These are phyloP conservation scores for Limnomonas spitsbergensis DNA, from an alignment of 139 green algal genomes.

Conservation along the genomic window DNA sequence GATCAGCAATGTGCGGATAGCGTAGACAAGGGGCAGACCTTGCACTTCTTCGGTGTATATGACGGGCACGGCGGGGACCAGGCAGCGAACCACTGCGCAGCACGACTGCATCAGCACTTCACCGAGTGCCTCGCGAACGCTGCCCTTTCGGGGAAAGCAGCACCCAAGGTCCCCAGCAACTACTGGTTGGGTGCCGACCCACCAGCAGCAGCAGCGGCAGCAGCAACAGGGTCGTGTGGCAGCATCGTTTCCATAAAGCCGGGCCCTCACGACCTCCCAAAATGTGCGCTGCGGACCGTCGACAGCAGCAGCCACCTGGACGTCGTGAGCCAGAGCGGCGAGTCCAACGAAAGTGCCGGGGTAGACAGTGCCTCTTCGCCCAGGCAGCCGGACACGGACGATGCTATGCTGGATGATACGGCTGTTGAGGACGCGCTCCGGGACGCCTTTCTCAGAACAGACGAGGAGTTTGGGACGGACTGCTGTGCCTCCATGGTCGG, in stretches of 20 bases:
- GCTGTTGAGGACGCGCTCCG: slow-evolving; percentile 31
- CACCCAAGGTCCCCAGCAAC: not conserved
- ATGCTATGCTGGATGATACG: not conserved
- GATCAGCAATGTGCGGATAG: no score
- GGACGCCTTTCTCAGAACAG: slow-evolving; percentile 52
- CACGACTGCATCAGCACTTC: slow-evolving; percentile 62
- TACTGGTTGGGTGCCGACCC: not conserved
- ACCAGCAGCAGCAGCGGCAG: not conserved
- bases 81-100: slow-evolving; percentile 60
- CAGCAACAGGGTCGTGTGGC: no score
- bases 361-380: not conserved
- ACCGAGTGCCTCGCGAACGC: slow-evolving; percentile 29
- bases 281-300: not conserved
- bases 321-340: not conserved
- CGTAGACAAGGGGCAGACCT: slow-evolving; percentile 20
- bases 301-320: not conserved
- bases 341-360: not conserved
- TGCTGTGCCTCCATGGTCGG: slow-evolving; percentile 66
- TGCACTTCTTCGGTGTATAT: slow-evolving; percentile 78
- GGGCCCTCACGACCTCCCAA: no score
- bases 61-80: slow-evolving; percentile 70
- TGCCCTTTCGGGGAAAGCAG: not conserved
- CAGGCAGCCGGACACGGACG: slow-evolving; percentile 24
- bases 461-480: slow-evolving; percentile 62
- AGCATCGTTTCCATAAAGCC: not conserved